phyloP scores from a whole-genome alignment of 2,329 filamentous ascomycete species.

The Colletotrichum sp. region DNA sequence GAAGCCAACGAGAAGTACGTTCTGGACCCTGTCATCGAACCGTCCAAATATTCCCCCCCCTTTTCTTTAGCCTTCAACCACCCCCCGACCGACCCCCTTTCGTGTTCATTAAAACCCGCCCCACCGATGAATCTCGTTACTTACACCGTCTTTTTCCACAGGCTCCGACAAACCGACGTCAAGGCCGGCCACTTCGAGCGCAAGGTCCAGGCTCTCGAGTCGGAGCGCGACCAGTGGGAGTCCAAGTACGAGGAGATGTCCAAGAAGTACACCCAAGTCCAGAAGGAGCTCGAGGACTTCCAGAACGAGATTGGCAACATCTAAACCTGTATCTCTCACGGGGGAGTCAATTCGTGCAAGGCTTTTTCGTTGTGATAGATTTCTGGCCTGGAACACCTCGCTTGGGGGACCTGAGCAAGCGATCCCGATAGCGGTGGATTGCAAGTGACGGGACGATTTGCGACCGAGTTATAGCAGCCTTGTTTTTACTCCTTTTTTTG shows the following conservation, averaged over 20 bases:
- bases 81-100: neutral
- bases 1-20: conserved; percentile 98
- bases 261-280: conserved; percentile 81
- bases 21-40: neutral
- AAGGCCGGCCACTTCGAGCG: conserved; percentile 99
- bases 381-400: conserved; percentile 14
- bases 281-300: conserved; percentile 93
- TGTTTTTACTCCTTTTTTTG: conserved; percentile 17
- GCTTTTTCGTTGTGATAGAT: conserved; percentile 10
- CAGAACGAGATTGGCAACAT: conserved; percentile 93
- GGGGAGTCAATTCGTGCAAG: conserved; percentile 17
- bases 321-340: conserved; percentile 50
- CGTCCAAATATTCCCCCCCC: conserved; percentile 4
- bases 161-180: conserved; percentile 98
- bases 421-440: conserved; percentile 15
- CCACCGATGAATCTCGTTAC: conserved; percentile 15
- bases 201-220: conserved; percentile 96
- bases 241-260: conserved; percentile 97
- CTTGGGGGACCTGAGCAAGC: conserved; percentile 12
- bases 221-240: conserved; percentile 93
- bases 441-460: conserved; percentile 10
- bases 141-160: conserved; percentile 42
- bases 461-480: conserved; percentile 19
- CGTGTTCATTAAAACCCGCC: conserved; percentile 14
- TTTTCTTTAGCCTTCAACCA: neutral